phyloP scores from a whole-genome alignment of 23 red algal species.

The Gracilaria vermiculophylla region DNA sequence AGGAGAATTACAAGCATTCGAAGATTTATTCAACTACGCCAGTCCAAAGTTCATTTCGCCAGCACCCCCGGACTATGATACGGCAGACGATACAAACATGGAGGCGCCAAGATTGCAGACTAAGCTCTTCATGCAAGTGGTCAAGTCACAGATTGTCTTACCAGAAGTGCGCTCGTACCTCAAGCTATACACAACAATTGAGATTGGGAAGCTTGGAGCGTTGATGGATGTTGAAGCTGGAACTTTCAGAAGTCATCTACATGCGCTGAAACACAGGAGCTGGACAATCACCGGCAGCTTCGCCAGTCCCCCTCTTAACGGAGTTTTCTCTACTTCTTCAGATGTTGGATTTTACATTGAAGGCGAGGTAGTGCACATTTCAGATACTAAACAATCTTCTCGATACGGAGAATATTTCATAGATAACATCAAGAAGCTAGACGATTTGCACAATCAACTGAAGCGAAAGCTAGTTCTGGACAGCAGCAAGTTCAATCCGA shows the following conservation, averaged over 20 bases:
- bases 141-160: constrained; percentile 70
- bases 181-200: constrained; percentile 89
- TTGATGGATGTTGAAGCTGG: constrained; percentile 85
- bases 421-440: constrained; percentile 75
- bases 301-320: constrained; percentile 53
- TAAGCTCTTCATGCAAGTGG: constrained; percentile 84
- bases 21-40: constrained; percentile 88
- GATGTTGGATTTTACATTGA: constrained; percentile 87
- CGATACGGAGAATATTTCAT: constrained; percentile 92
- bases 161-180: constrained; percentile 88
- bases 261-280: constrained; percentile 90
- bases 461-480: constrained; percentile 24
- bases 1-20: constrained; percentile 82
- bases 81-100: constrained; percentile 63
- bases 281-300: constrained; percentile 58
- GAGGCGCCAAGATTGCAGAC: constrained; percentile 71
- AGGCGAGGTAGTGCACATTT: constrained; percentile 78
- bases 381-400: constrained; percentile 61
- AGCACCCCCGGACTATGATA: constrained; percentile 75
- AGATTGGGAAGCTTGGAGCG: constrained; percentile 87
- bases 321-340: constrained; percentile 54
- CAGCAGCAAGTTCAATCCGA: background rate
- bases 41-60: constrained; percentile 95
- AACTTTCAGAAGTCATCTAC: constrained; percentile 64
- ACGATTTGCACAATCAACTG: constrained; percentile 67